Evolutionary conservation across 139 green algal species (phyloP), one percentile per base, ranked within the genome.

Genomic region (Closterium sp.): DNA sequence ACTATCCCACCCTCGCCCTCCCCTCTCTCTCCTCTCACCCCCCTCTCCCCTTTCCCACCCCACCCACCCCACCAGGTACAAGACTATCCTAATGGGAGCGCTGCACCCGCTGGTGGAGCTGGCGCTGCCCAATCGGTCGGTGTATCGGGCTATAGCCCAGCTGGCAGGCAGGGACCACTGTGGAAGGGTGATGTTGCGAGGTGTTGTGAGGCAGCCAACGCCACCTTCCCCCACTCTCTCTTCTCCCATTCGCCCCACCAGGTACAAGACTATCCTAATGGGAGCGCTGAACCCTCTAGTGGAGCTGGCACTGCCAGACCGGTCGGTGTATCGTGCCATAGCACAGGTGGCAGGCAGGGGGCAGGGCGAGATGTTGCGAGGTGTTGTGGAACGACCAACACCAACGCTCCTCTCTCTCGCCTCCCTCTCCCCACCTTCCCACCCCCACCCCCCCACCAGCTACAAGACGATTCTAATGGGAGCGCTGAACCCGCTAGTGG

Each of bases 281-380:
- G 70, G 89, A n/a, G 70, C 89, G 31, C 88, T 88, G n/a, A 34
- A 32, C 29, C 88, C 30, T 24, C 1, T 91, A 7, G 30, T 84
- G 31, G 88, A 91, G 31, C 31, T 91, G 28, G 4, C 88, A 2
- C 88, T 73, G 42, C 89, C 89, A 7, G 73, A 90, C 28, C 79
- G 90, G 29, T 93, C 90, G 13, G 90, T 93, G 84, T 90, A 93
- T 30, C 79, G 90, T 11, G 90, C 90, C 38, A 86, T 93, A 0
- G 29, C 13, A 13, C 84, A 84, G 38, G 90, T 91, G 27, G 90
- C 87, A 24, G 32, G 32, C 32, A 38, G 32, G 32, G 32, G 32
- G 2, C 32, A 45, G 9, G 38, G 38, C 2, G 38, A 0, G 38
- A 50, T 50, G 62, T 22, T 79, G 62, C 7, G 38, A 50, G 4